Percentiles rank a stretch among this genome's conserved stretches.
Conservation (phyloP, 148 eudicot species). For the Chenopodium album region DNA sequence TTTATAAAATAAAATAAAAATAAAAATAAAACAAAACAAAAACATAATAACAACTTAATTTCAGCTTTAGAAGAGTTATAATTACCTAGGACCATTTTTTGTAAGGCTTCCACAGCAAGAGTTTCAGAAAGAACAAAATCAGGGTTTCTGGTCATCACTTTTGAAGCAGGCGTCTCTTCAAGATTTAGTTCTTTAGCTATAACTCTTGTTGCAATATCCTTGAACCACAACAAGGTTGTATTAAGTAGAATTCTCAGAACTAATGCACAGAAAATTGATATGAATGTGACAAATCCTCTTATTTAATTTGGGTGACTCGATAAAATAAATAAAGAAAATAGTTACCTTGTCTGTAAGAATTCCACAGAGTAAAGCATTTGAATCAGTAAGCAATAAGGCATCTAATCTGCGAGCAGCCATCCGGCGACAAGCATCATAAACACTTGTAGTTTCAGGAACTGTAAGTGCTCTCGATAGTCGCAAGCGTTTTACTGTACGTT, state of each 20-base stretch:
- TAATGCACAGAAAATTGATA: not conserved
- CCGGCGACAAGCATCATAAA: conserved; percentile 83
- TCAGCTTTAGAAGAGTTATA: not conserved
- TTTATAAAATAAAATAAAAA: not conserved
- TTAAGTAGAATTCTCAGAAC: not conserved
- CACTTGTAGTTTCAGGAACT: conserved; percentile 82
- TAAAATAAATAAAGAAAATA: not conserved
- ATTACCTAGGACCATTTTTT: conserved; percentile 93
- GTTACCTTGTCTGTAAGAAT: conserved; percentile 92
- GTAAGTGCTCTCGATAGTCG: conserved; percentile 91
- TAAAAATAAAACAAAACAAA: not conserved
- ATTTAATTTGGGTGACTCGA: conserved; percentile 2
- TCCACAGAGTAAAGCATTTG: conserved; percentile 91
- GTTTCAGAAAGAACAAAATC: conserved; percentile 88
- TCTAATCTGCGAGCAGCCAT: conserved; percentile 93
- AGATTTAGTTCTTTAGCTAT: conserved; percentile 82
- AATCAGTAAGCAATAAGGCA: conserved; percentile 91
- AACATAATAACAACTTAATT: not conserved
- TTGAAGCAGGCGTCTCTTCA: conserved; percentile 87
- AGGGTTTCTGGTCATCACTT: conserved; percentile 95
- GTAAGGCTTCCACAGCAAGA: conserved; percentile 95
- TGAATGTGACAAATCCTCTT: not conserved
- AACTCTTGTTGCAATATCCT: conserved; percentile 92
- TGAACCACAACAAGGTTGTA: conserved; percentile 26
- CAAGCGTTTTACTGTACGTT: conserved; percentile 84